Evolutionary conservation across 2,329 filamentous ascomycete species (phyloP).

Genomic region (Cladosporium sp.): DNA sequence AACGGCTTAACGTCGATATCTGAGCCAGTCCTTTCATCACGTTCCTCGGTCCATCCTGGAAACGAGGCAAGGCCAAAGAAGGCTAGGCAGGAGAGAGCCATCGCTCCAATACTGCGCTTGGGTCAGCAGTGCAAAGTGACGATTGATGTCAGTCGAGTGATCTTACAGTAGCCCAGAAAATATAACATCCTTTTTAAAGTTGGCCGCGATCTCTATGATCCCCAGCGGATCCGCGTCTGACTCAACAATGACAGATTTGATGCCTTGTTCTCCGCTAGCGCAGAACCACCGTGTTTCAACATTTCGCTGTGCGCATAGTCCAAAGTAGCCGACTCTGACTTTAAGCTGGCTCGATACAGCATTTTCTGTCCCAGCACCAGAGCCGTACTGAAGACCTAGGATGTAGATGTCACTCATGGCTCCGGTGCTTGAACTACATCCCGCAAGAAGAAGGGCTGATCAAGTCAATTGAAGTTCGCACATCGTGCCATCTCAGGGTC

Average conservation of each 20-base stretch:
- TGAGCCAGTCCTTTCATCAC: conserved; percentile 20
- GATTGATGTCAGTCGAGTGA: neutral
- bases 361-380: neutral
- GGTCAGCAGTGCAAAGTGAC: neutral
- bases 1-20: conserved; percentile 26
- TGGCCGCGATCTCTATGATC: conserved; percentile 8
- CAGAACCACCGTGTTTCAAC: conserved; percentile 19
- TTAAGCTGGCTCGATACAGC: neutral
- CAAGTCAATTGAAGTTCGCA: neutral
- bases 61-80: conserved; percentile 21
- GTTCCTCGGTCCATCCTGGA: conserved; percentile 23
- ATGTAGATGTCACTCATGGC: conserved; percentile 5
- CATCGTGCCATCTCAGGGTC: neutral
- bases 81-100: conserved; percentile 21
- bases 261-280: conserved; percentile 16
- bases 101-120: conserved; percentile 8
- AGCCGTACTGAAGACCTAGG: neutral
- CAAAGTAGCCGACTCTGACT: conserved; percentile 23
- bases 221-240: conserved; percentile 15
- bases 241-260: conserved; percentile 12
- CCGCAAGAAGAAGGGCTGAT: conserved; percentile 8
- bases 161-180: conserved; percentile 23
- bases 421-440: conserved; percentile 1
- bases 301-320: conserved; percentile 20
- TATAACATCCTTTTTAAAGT: conserved; percentile 5